Base-by-base conservation (phyloP, 495 filamentous ascomycete species). In the Penicillium turbatum region DNA sequence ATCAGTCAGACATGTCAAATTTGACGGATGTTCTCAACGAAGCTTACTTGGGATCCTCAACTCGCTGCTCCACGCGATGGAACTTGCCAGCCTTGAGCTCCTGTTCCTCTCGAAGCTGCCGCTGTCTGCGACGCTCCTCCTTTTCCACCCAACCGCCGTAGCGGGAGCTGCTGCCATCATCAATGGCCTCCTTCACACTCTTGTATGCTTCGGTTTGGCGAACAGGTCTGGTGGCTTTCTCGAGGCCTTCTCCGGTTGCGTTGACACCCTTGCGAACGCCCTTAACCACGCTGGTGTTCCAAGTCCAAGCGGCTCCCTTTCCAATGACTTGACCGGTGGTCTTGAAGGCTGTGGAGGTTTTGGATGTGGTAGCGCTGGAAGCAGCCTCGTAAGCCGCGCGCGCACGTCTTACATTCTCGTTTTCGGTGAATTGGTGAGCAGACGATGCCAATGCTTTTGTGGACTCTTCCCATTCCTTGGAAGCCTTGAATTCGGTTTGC, bases 381-480 rank as follows among this genome's bases (percentile, higher is more conserved):
- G 91, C 90, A 51, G 85, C 85, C 50, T 85, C 82, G 66, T 96
- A 96, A 16, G 90, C 92, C 55, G 88, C 82, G 48, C 88, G 84
- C 26, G 93, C 93, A 55, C 86, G 83, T 56, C 87, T 85, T 34
- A 98, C 85, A n/a, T 84, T 87, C 66, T 96, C 90, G 63, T 87
- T 97, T 68, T 97, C 93, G n/a, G 83, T 86, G 64, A 98, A 90
- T 55, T 96, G 81, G 59, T 96, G 86, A 21, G 90, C 91, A 0
- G 86, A 88, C 34, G 87, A 86, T 11, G 90, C 89, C 10, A 98
- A 80, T 47, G 91, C 89, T 68, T 97, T 97, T 15, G 92, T 98
- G 38, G 89, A 95, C 61, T 98, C 93, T 62, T 97, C 93, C 93
- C 95, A 98, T 70, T 98, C 93, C 67, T 97, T 95, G 15, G 93